Evolutionary conservation across 306 rosid genomes (phyloP).

Genomic region (Adenanthera pavonina): DNA sequence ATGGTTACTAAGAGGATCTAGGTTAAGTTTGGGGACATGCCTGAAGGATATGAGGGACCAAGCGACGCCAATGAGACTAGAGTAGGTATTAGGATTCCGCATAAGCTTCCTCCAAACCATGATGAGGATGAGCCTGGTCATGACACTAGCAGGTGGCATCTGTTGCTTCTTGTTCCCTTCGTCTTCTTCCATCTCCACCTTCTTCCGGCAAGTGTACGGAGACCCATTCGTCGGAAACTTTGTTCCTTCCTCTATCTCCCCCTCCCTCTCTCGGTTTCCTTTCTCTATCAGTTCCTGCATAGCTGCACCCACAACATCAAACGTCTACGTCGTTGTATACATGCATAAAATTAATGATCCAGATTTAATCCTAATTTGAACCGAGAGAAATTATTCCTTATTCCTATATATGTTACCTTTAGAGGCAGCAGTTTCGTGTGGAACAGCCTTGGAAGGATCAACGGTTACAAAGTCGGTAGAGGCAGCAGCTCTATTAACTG

Average conservation of each 20-base stretch:
- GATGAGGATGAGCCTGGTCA: constrained; percentile 74
- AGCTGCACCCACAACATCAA: background rate
- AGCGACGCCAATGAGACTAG: constrained; percentile 62
- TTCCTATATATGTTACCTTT: constrained; percentile 44
- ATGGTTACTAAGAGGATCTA: too few relatives aligned
- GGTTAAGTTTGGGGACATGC: constrained; percentile 34
- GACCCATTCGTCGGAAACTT: constrained; percentile 45
- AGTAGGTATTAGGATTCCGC: constrained; percentile 74
- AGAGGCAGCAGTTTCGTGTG: constrained; percentile 41
- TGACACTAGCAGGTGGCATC: constrained; percentile 67
- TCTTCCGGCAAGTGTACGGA: constrained; percentile 50
- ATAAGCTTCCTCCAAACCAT: constrained; percentile 85
- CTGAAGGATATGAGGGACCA: constrained; percentile 82
- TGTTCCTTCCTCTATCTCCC: constrained; percentile 50
- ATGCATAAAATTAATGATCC: too few relatives aligned
- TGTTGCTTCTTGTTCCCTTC: constrained; percentile 52
- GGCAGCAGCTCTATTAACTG: constrained; percentile 46
- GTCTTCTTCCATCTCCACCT: constrained; percentile 47
- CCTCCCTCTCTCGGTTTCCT: constrained; percentile 33
- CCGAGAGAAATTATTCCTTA: too few relatives aligned
- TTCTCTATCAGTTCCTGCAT: constrained; percentile 48
- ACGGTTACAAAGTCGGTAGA: constrained; percentile 43
- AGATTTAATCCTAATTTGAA: too few relatives aligned
- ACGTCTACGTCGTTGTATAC: background rate
- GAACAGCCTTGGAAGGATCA: constrained; percentile 52